A percentile compares a stretch with the other conserved stretches of the same genome.
Conservation (phyloP, 106 monocot genomes). For the Acorus calamus region DNA sequence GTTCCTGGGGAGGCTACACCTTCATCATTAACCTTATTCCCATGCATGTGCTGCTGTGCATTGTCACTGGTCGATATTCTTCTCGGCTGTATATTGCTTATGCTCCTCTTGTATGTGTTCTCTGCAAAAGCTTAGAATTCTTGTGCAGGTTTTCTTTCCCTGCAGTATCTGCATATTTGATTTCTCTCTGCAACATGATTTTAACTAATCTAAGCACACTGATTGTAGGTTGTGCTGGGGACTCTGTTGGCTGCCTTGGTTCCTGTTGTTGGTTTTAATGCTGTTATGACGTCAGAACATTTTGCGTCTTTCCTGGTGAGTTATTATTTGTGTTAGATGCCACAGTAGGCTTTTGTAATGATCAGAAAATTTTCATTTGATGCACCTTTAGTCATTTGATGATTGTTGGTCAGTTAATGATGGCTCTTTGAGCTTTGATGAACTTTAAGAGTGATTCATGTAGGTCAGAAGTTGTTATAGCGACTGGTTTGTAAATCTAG, state of each 20-base stretch:
- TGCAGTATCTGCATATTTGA: too few relatives aligned
- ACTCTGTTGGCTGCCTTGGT: slow-evolving; percentile 91
- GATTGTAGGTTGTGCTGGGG: slow-evolving; percentile 75
- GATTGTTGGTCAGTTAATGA: not conserved
- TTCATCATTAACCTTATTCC: slow-evolving; percentile 99
- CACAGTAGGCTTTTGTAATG: too few relatives aligned
- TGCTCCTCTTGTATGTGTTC: slow-evolving; percentile 93
- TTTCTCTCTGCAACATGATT: too few relatives aligned
- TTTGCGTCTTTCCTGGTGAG: slow-evolving; percentile 95
- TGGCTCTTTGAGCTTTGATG: not conserved
- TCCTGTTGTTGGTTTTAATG: slow-evolving; percentile 99
- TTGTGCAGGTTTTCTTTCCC: too few relatives aligned
- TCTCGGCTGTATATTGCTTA: slow-evolving; percentile 93
- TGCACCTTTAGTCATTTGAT: too few relatives aligned
- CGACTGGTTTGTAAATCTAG: not conserved
- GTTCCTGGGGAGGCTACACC: slow-evolving; percentile 99
- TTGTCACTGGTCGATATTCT: slow-evolving; percentile 93
- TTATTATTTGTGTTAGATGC: not conserved
- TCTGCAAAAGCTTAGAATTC: not conserved
- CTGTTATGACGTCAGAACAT: slow-evolving; percentile 99
- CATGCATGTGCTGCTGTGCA: slow-evolving; percentile 92
- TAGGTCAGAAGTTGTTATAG: not conserved
- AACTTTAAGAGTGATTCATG: too few relatives aligned
- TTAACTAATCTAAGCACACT: not conserved
- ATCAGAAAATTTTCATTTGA: too few relatives aligned